Evolutionary conservation across 2,329 filamentous ascomycete genomes (phyloP), one percentile per base, ranked within the genome.

Genomic region (Taxawa tesnikishii): DNA sequence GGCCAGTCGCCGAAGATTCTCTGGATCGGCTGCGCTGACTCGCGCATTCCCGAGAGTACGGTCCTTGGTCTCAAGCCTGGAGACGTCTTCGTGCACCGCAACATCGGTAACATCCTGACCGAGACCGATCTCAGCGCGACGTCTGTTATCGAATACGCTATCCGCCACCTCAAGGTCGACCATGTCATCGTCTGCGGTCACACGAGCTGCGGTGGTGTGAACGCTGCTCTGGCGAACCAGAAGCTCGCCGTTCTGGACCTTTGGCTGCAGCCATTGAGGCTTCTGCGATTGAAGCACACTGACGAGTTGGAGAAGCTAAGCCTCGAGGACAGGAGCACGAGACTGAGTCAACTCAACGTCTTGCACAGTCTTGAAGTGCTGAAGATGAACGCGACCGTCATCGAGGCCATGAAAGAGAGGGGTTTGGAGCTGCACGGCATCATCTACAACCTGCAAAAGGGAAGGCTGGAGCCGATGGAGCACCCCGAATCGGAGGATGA

Each of bases 11-110:
- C 76, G 7, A 60, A 68, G 38, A 75, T 79, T 40, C 67, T 92
- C 37, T 92, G 83, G 83, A 71, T 92, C 43, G 84, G 84, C 38
- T 93, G 84, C 62, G 81, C 82, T 47, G 84, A 92, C 63, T 83
- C 78, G 24, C 80, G 84, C 42, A 78, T 83, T 44, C 83, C 84
- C 2, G 84, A 90, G 58, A 88, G 82, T 4, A 84, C 77, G 29
- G 70, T 93, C 48, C 70, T 87, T 16, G 77, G 79, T 48, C 68
- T 84, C 37, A 69, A 83, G 48, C 82, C 83, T 3, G 83, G 84
- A 37, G 83, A 92, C 47, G 76, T 92, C 44, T 92, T 92, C 55
- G 79, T 84, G 32, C 83, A 92, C 65, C 80, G 84, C 53, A 92
- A 92, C 64, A 87, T 93, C 54, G 83, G 82, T 57, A 92, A 92